These are phyloP conservation scores for Coemansia sp. DNA, from an alignment of 192 early-diverging fungal genomes.

Conservation along the genomic window DNA sequence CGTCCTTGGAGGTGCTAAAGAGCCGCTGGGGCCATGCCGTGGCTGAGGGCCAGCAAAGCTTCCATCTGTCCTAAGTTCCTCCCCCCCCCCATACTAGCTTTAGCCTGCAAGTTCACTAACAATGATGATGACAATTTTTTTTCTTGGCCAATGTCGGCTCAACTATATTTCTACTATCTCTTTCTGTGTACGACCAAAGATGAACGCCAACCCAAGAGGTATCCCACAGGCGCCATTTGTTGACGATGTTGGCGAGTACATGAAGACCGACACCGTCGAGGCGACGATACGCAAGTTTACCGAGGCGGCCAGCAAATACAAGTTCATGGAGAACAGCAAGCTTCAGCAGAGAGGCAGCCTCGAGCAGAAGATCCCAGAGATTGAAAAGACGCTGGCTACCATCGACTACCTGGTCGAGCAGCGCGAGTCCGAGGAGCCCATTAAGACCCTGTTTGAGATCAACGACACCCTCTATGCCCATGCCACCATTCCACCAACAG, in stretches of 20 bases:
- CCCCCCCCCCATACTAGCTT: background rate
- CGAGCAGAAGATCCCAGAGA: conserved; percentile 93
- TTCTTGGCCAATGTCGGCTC: too few relatives aligned
- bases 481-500: conserved; percentile 73
- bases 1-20: conserved; percentile 60
- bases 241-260: conserved; percentile 87
- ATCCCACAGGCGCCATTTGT: conserved; percentile 97
- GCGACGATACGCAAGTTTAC: conserved; percentile 88
- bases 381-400: conserved; percentile 88
- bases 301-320: conserved; percentile 94
- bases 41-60: conserved; percentile 81
- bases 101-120: background rate
- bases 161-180: background rate
- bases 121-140: too few relatives aligned
- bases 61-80: conserved; percentile 59
- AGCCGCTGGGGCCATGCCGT: conserved; percentile 69
- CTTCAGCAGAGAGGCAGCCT: conserved; percentile 79
- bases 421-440: conserved; percentile 62
- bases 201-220: conserved; percentile 86
- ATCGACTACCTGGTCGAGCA: conserved; percentile 74
- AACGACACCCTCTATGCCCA: conserved; percentile 93
- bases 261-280: conserved; percentile 73
- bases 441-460: conserved; percentile 87
- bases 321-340: conserved; percentile 94
- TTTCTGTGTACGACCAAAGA: background rate